Evolutionary conservation across 2,329 filamentous ascomycete genomes (phyloP).

Genomic region (Acrocalymma vagum): DNA sequence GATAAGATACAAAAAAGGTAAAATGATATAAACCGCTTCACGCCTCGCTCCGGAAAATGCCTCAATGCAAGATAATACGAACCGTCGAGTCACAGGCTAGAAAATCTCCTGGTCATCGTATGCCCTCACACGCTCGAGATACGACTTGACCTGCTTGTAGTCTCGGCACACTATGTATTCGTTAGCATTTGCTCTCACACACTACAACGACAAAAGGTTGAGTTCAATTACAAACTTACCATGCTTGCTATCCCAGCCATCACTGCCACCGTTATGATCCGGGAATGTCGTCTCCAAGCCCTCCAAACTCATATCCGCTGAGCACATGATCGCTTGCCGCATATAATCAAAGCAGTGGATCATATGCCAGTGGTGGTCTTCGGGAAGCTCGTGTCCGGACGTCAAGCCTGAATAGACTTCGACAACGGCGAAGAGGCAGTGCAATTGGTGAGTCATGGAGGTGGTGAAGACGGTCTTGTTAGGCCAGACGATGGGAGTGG

Average conservation of each 20-base stretch:
- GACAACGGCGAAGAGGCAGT: slow-evolving; percentile 44
- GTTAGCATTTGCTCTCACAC: slow-evolving; percentile 42
- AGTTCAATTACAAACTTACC: slow-evolving; percentile 23
- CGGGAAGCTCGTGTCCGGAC: slow-evolving; percentile 31
- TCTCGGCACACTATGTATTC: slow-evolving; percentile 34
- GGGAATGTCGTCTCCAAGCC: slow-evolving; percentile 45
- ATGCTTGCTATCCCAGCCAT: slow-evolving; percentile 47
- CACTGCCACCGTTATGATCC: slow-evolving; percentile 44
- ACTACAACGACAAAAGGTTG: slow-evolving; percentile 33
- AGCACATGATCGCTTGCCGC: slow-evolving; percentile 44
- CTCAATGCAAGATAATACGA: too few species aligned
- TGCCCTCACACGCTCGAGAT: slow-evolving; percentile 37
- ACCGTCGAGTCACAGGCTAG: too few species aligned
- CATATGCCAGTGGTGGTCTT: slow-evolving; percentile 48
- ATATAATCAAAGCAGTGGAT: slow-evolving; percentile 49
- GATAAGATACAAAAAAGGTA: too few species aligned
- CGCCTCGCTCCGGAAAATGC: too few species aligned
- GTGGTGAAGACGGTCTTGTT: slow-evolving; percentile 45
- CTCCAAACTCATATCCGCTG: slow-evolving; percentile 40
- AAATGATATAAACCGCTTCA: too few species aligned
- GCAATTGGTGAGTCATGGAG: slow-evolving; percentile 44
- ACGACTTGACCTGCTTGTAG: slow-evolving; percentile 5
- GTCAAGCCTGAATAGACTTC: slow-evolving; percentile 40
- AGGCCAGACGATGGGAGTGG: slow-evolving; percentile 42
- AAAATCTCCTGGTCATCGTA: slow-evolving; percentile 46